Conservation (phyloP, 2,329 filamentous ascomycete genomes). For the Penicillium sp. region DNA sequence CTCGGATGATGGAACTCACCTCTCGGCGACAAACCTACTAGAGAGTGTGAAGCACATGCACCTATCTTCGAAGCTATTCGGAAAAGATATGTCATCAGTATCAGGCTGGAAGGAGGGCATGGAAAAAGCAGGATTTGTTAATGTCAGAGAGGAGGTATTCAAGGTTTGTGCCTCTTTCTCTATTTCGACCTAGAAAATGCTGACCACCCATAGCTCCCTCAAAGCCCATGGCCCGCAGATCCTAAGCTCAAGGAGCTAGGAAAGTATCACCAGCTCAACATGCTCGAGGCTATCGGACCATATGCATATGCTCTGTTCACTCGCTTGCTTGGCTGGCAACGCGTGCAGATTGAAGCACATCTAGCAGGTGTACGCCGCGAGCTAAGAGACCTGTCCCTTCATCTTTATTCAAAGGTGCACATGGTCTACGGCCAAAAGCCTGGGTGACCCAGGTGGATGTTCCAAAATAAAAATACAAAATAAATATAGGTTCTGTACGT, state of each 20-base stretch:
- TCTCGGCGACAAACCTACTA: conserved; percentile 27
- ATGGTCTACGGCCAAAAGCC: conserved; percentile 37
- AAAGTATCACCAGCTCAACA: conserved; percentile 39
- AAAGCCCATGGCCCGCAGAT: conserved; percentile 58
- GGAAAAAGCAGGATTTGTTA: conserved; percentile 57
- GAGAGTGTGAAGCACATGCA: conserved; percentile 36
- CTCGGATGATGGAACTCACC: conserved; percentile 55
- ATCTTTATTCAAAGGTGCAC: conserved; percentile 40
- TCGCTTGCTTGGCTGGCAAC: conserved; percentile 42
- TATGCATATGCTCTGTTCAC: conserved; percentile 46
- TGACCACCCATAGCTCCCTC: conserved; percentile 46
- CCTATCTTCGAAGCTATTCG: conserved; percentile 33
- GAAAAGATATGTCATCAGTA: conserved; percentile 38
- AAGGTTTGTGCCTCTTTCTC: conserved; percentile 35
- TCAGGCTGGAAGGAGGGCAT: conserved; percentile 48
- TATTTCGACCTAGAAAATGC: background rate
- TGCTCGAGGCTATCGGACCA: conserved; percentile 40
- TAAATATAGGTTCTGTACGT: background rate
- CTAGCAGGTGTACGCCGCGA: conserved; percentile 44
- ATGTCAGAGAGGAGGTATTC: conserved; percentile 55
- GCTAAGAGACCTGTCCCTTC: conserved; percentile 39
- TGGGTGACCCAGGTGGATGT: background rate
- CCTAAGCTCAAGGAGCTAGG: conserved; percentile 59
- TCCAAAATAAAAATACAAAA: background rate
- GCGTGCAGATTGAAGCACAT: conserved; percentile 43